Evolutionary conservation across 805 yeast genomes (phyloP), one percentile per base, ranked within the genome.

Genomic region (Hanseniaspora vineae): DNA sequence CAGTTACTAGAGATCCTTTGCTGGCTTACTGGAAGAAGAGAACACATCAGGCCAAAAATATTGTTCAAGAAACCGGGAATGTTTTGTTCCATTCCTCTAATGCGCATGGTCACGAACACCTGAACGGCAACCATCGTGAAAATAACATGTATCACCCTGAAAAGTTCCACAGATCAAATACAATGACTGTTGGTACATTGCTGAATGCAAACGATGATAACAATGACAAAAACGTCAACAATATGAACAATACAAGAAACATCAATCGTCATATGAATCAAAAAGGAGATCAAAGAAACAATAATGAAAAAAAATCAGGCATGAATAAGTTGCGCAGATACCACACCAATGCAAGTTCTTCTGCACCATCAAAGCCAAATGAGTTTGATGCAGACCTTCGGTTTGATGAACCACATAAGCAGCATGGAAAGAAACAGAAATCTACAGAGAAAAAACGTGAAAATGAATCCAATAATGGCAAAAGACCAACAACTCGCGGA

Each of bases 11-110:
- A 12, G 66, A 62, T 47, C 62, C 67, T 2, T 54, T 63, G 6
- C 57, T 62, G 13, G 57, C 54, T 3, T 61, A 60, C 35, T 51
- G 61, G 44, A 56, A 55, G 43, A 51, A 52, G 11, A 53, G 53
- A 15, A 32, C 44, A 12, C 42, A 44, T 14, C 45, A 48, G 35
- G 50, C 50, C 2, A 48, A 44, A 19, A 23, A 44, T 17, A 44
- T 42, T 35, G 50, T 48, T 2, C 35, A 48, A 18, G 47, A 44
- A 35, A 48, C 50, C 6, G 35, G 44, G 2, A 23, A 48, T 29
- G 50, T 45, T n/a, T 39, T 48, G 12, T 35, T 48, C 13, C 47
- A 48, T 10, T 42, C 20, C 20, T 6, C 6, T 37, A 18, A 14
- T n/a, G 12, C 19, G 20, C 19, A 37, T n/a, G 15, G 15, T 10